Evolutionary conservation across 345 rosid species (phyloP), one percentile per base, ranked within the genome.

Genomic region (Brassica rapa): DNA sequence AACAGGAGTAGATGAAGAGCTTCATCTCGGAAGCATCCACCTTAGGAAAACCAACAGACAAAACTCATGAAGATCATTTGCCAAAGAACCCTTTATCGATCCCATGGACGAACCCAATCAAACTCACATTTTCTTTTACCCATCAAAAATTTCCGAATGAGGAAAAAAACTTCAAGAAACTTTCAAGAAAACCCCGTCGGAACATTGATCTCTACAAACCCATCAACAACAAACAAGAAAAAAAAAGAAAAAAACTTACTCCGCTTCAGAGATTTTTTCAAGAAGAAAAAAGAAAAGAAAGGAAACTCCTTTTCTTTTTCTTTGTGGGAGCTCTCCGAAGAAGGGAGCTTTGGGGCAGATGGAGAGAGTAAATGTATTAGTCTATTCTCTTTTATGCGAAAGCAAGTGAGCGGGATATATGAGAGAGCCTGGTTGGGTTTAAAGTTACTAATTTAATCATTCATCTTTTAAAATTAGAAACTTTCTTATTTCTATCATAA

Each of bases 361-460:
- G 25, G 60, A 62, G 78, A 80, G 82, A 80, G 71, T 73, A 68
- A 73, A 68, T 68, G 65, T 68, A 35, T 33, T 68, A 73, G 82
- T 79, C 82, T 67, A 79, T 60, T 79, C 24, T 57, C 74, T 79
- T 79, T 74, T 79, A 74, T 51, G 82, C 78, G 21, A 74, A 80
- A 68, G 78, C 2, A 29, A 74, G 70, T 62, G 79, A 80, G 79
- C 82, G 82, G 82, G 82, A 80, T 80, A 55, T 6, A 55, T 2
- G 29, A 7, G 9, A 35, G 41, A 7, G n/a, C 11, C 55, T 41
- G 16, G 6, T 46, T 12, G 16, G 35, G 35, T 80, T 80, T 80
- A 41, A 80, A 80, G 75, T 68, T 69, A 74, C 1, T 74, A 35
- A 9, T 41, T 29, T 21, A 10, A 33, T 59, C 27, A n/a, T 32